Evolutionary conservation across 805 yeast genomes (phyloP).

Genomic region (Metahyphopichia silvanorum): DNA sequence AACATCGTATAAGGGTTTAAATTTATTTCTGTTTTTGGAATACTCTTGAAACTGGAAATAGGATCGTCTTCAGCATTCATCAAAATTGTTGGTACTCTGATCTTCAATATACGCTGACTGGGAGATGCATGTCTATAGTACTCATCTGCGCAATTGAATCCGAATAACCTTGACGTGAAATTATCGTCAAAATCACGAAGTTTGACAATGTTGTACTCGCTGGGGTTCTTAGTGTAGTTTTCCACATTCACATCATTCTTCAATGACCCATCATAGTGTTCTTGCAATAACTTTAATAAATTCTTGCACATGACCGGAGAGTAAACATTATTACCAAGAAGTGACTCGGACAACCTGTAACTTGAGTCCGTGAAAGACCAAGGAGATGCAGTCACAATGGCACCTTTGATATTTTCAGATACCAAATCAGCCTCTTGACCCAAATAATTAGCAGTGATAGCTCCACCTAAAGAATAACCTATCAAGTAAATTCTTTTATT

Average conservation of each 20-base stretch:
- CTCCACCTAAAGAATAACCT: constrained; percentile 74
- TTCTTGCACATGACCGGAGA: constrained; percentile 43
- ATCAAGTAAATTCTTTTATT: constrained; percentile 59
- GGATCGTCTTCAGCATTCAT: constrained; percentile 69
- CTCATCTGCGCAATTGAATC: constrained; percentile 57
- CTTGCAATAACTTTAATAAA: constrained; percentile 27
- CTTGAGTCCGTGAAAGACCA: constrained; percentile 67
- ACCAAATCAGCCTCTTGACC: constrained; percentile 58
- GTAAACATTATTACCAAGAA: constrained; percentile 35
- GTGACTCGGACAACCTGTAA: constrained; percentile 41
- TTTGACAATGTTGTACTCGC: constrained; percentile 26
- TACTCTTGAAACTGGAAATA: constrained; percentile 48
- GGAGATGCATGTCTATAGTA: constrained; percentile 70
- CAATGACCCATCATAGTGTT: constrained; percentile 28
- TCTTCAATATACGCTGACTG: constrained; percentile 48
- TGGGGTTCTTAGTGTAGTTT: constrained; percentile 27
- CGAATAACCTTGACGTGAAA: constrained; percentile 61
- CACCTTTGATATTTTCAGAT: constrained; percentile 51
- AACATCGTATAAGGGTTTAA: constrained; percentile 58
- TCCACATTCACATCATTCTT: constrained; percentile 18
- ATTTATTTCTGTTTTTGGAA: constrained; percentile 48
- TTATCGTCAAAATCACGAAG: constrained; percentile 58
- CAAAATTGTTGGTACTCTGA: constrained; percentile 61
- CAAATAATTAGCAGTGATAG: constrained; percentile 61
- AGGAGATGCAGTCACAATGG: constrained; percentile 61